phyloP scores from a whole-genome alignment of 768 basidiomycete species.

The Russula brevipes region DNA sequence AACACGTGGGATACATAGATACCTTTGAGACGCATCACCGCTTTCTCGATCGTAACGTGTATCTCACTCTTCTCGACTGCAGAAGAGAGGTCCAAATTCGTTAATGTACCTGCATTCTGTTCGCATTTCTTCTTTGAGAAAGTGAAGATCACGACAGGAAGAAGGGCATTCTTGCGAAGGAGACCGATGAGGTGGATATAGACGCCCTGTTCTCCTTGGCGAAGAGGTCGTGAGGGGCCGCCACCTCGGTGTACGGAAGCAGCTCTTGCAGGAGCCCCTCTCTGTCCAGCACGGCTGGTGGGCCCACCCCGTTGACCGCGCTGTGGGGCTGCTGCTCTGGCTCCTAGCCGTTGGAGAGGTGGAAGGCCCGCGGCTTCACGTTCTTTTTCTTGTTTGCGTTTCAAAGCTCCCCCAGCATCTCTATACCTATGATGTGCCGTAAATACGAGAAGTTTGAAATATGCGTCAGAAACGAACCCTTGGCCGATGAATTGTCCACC shows the following conservation, averaged over 20 bases:
- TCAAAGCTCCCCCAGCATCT: slow-evolving; percentile 80
- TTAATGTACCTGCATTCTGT: slow-evolving; percentile 88
- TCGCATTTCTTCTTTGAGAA: slow-evolving; percentile 97
- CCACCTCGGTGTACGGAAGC: slow-evolving; percentile 36
- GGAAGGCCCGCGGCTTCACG: slow-evolving; percentile 90
- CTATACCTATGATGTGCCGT: slow-evolving; percentile 57
- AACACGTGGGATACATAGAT: slow-evolving; percentile 12
- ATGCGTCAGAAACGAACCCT: slow-evolving; percentile 47
- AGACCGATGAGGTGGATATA: slow-evolving; percentile 89
- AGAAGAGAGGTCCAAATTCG: slow-evolving; percentile 81
- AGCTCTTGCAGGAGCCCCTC: slow-evolving; percentile 34
- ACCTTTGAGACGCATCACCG: slow-evolving; percentile 89
- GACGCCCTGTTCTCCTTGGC: slow-evolving; percentile 81
- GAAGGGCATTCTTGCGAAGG: slow-evolving; percentile 75
- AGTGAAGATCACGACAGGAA: slow-evolving; percentile 95
- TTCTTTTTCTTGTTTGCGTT: slow-evolving; percentile 96
- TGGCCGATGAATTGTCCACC: slow-evolving; percentile 63
- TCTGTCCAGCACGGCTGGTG: slow-evolving; percentile 42
- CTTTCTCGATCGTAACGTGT: slow-evolving; percentile 90
- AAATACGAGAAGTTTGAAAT: background rate
- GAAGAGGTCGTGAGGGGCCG: slow-evolving; percentile 47
- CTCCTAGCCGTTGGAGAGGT: slow-evolving; percentile 79
- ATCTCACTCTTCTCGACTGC: slow-evolving; percentile 95
- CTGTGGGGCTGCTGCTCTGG: slow-evolving; percentile 58
- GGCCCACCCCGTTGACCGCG: slow-evolving; percentile 43